A percentile compares a stretch with the other conserved stretches of the same genome.
Evolutionary conservation across 2,329 filamentous ascomycete species (phyloP).

Genomic region (Geoglossum cookeanum): DNA sequence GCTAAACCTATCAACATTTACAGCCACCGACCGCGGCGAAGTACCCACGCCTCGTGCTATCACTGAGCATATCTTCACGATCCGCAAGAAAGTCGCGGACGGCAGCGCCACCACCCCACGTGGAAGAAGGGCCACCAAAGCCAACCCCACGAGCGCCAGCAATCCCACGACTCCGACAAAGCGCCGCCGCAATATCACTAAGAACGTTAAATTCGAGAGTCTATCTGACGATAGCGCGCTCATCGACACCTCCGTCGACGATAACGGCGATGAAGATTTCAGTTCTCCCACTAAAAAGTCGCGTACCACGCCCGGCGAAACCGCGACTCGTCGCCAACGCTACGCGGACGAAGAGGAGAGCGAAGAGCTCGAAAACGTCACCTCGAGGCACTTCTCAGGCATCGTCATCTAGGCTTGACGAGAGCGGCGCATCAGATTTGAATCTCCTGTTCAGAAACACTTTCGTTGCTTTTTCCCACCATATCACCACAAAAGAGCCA

Average conservation of each 20-base stretch:
- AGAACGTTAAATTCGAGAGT: background rate
- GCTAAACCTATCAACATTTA: background rate
- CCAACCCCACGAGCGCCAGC: background rate
- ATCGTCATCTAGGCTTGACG: background rate
- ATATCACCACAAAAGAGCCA: too few species aligned
- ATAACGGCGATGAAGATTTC: background rate
- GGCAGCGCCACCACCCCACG: background rate
- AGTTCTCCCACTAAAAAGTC: background rate
- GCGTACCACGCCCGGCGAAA: background rate
- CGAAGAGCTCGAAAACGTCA: background rate
- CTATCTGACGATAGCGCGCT: too few species aligned
- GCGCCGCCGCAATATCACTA: background rate
- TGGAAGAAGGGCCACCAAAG: background rate
- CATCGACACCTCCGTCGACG: background rate
- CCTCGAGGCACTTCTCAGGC: background rate
- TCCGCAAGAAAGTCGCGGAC: constrained; percentile 11
- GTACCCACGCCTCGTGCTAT: constrained; percentile 23
- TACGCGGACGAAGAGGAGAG: background rate
- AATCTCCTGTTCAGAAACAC: too few species aligned
- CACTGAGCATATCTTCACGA: constrained; percentile 20
- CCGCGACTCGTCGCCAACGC: background rate
- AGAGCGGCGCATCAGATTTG: too few species aligned
- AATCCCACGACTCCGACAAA: background rate
- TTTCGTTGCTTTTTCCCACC: too few species aligned
- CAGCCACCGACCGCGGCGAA: constrained; percentile 9